Evolutionary conservation across 306 rosid species (phyloP).

Genomic region (Fragaria vesca): DNA sequence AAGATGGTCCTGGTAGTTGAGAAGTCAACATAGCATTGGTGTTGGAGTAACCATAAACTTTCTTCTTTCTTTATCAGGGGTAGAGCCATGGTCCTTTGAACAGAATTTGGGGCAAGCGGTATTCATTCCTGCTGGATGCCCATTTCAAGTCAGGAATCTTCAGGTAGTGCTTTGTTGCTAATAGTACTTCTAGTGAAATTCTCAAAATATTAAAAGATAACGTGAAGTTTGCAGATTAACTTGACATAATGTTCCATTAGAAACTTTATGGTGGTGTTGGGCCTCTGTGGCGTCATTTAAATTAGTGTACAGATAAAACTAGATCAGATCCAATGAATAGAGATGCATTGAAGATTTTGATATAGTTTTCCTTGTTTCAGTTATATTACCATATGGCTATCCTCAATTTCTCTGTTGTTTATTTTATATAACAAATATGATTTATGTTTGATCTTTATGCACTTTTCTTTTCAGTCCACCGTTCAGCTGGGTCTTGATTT

Average conservation of each 20-base stretch:
- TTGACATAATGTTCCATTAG: not conserved
- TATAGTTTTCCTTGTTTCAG: not conserved
- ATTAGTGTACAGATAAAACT: not conserved
- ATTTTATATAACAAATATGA: not conserved
- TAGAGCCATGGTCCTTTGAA: slow-evolving; percentile 97
- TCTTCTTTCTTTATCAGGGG: slow-evolving; percentile 52
- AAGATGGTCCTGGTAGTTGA: not conserved
- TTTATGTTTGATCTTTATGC: not conserved
- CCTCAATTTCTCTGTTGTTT: not conserved
- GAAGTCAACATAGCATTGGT: not conserved
- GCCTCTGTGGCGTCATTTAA: not conserved
- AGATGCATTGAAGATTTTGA: not conserved
- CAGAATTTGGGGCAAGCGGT: slow-evolving; percentile 85
- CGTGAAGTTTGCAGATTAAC: not conserved
- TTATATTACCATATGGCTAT: not conserved
- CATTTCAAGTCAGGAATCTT: slow-evolving; percentile 86
- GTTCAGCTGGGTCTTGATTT: slow-evolving; percentile 96
- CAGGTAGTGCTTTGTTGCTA: slow-evolving; percentile 44
- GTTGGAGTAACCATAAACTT: slow-evolving; percentile 9
- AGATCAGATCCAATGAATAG: not conserved
- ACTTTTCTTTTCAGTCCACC: slow-evolving; percentile 60
- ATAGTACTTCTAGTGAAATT: not conserved
- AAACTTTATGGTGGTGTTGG: not conserved
- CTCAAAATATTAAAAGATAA: not conserved
- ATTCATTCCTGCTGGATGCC: slow-evolving; percentile 97